Percentiles rank a stretch among this genome's conserved stretches.
These are phyloP conservation scores for Haematococcus lacustris DNA, from an alignment of 139 green algal species.

Conservation along the genomic window DNA sequence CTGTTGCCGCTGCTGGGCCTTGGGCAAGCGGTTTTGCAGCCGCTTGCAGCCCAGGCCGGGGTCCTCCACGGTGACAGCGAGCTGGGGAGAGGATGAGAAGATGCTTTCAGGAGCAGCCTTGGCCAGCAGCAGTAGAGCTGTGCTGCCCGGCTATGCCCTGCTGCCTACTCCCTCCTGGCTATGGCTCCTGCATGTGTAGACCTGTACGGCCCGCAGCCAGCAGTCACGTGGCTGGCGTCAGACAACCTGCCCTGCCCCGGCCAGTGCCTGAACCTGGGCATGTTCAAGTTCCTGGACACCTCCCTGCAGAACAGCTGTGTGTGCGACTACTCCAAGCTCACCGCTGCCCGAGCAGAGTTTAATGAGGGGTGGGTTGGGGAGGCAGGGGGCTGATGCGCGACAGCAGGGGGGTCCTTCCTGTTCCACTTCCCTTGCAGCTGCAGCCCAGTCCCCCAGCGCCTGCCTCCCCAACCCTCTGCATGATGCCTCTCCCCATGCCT, in stretches of 20 bases:
- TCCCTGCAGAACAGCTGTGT: constrained; percentile 19
- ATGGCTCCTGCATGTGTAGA: background rate
- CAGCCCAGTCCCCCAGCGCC: background rate
- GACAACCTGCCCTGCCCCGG: constrained; percentile 15
- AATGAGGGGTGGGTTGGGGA: background rate
- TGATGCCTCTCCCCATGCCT: too few species aligned
- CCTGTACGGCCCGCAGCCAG: constrained; percentile 1
- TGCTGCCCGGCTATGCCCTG: background rate
- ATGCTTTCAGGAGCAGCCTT: background rate
- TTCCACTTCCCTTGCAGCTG: background rate
- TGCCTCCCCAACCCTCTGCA: background rate
- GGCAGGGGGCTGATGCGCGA: background rate
- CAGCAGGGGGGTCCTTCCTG: background rate
- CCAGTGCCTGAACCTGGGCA: constrained; percentile 30
- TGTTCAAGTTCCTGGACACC: constrained; percentile 15
- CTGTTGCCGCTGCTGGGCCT: too few species aligned
- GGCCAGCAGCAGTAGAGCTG: background rate
- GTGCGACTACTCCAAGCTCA: constrained; percentile 13
- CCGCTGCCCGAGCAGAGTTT: background rate
- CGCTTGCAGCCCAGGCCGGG: background rate
- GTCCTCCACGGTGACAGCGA: background rate
- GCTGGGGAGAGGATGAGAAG: too few species aligned
- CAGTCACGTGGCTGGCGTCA: constrained; percentile 17
- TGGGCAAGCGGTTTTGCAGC: background rate
- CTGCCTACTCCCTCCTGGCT: background rate